phyloP scores from a whole-genome alignment of 2,329 filamentous ascomycete species.

The Chaetomium globosum region DNA sequence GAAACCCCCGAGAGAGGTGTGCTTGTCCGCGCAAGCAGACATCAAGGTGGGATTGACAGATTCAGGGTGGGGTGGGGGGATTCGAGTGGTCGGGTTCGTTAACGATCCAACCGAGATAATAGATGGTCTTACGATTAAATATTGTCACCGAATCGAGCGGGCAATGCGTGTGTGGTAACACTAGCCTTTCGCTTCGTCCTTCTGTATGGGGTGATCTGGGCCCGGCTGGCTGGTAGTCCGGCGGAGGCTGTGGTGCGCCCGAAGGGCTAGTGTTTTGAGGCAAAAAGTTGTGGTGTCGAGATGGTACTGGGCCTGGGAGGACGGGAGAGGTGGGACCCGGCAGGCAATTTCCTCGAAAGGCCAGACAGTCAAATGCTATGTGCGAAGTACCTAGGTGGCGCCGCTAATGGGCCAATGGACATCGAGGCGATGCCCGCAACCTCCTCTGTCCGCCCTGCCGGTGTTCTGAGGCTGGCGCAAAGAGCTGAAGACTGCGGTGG shows the following conservation, averaged over 20 bases:
- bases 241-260: background rate
- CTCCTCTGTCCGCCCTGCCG: constrained; percentile 12
- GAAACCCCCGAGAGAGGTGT: background rate
- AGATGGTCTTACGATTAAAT: constrained; percentile 5
- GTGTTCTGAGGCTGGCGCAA: constrained; percentile 21
- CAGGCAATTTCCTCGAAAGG: background rate
- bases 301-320: background rate
- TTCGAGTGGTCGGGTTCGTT: background rate
- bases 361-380: background rate
- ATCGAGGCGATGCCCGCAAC: background rate
- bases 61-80: too few species aligned
- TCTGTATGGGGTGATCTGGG: background rate
- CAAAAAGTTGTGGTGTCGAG: background rate
- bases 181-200: background rate
- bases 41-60: background rate
- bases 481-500: constrained; percentile 22
- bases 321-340: background rate
- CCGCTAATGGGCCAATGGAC: constrained; percentile 21
- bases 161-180: constrained; percentile 21
- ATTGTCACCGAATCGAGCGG: constrained; percentile 22
- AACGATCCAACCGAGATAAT: background rate
- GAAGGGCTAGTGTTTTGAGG: background rate
- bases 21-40: background rate
- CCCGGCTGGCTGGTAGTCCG: constrained; percentile 3
- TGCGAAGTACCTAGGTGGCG: background rate